A percentile compares a stretch with the other conserved stretches of the same genome.
These are phyloP conservation scores for Septoria linicola DNA, from an alignment of 2,329 filamentous ascomycete genomes.

Conservation along the genomic window DNA sequence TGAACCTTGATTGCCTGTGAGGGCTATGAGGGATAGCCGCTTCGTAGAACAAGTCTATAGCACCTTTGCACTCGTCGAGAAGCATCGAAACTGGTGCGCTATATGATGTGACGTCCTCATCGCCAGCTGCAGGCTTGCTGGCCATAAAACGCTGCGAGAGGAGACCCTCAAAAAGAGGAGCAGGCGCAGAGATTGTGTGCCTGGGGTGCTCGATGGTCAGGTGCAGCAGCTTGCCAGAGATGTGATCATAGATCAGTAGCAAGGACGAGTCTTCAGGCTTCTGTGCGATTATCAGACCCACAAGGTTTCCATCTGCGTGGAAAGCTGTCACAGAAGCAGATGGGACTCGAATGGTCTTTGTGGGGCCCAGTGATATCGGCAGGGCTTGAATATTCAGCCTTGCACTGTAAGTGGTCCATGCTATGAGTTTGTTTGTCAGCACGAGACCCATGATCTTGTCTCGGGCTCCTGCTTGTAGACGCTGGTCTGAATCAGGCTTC, in stretches of 20 bases:
- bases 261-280: neutral
- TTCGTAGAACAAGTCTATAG: neutral
- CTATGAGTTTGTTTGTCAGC: conserved; percentile 18
- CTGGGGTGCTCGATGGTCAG: neutral
- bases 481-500: neutral
- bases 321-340: conserved; percentile 1
- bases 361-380: neutral
- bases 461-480: conserved; percentile 17
- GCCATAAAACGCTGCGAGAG: too few species aligned
- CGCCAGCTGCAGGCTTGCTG: too few species aligned
- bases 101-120: too few species aligned
- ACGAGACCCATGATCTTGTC: conserved; percentile 19
- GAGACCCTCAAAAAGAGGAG: too few species aligned
- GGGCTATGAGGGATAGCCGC: neutral
- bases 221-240: neutral
- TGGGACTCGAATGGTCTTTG: neutral
- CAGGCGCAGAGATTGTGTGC: too few species aligned
- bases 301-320: neutral
- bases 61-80: too few species aligned
- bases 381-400: conserved; percentile 19
- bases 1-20: too few species aligned
- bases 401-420: conserved; percentile 17
- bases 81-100: too few species aligned
- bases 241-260: neutral
- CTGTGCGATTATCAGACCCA: neutral